Evolutionary conservation across 768 basidiomycete species (phyloP).

Genomic region (Leccinum uliginosum): DNA sequence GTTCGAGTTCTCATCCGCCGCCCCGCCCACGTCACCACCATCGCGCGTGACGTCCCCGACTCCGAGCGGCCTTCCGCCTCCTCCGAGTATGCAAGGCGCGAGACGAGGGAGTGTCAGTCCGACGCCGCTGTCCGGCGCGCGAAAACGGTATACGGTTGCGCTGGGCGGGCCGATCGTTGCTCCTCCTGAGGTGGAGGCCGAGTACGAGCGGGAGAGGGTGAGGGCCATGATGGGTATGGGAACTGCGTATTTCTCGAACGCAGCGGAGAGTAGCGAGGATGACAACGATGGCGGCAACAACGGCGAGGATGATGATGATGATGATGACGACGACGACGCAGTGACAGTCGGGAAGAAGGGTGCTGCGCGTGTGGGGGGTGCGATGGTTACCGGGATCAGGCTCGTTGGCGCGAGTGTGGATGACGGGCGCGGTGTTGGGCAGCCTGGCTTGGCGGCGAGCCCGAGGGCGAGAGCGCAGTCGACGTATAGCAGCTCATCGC

Average conservation of each 20-base stretch:
- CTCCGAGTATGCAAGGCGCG: constrained; percentile 36
- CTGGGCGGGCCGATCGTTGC: constrained; percentile 67
- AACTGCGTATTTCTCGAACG: constrained; percentile 40
- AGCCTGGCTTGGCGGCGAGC: constrained; percentile 7
- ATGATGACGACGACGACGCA: not conserved
- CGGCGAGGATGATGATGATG: constrained; percentile 1
- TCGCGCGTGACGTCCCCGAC: constrained; percentile 20
- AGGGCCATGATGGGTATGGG: constrained; percentile 35
- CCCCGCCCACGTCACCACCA: constrained; percentile 20
- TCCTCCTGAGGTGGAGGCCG: constrained; percentile 26
- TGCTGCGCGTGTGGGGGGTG: constrained; percentile 29
- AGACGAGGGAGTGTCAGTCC: constrained; percentile 59
- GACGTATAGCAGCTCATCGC: constrained; percentile 41
- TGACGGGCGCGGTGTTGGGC: constrained; percentile 12
- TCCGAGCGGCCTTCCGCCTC: constrained; percentile 36
- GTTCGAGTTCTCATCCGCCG: constrained; percentile 12
- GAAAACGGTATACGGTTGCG: constrained; percentile 85
- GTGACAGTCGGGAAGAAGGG: constrained; percentile 57
- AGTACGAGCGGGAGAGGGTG: constrained; percentile 26
- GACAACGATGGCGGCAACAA: constrained; percentile 24
- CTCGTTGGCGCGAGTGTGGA: constrained; percentile 22
- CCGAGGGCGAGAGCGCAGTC: constrained; percentile 53
- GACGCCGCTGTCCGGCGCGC: constrained; percentile 48
- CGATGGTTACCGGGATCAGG: constrained; percentile 20
- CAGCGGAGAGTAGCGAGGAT: constrained; percentile 35